Conservation (phyloP, 306 rosid species). For the Cicer judaicum region DNA sequence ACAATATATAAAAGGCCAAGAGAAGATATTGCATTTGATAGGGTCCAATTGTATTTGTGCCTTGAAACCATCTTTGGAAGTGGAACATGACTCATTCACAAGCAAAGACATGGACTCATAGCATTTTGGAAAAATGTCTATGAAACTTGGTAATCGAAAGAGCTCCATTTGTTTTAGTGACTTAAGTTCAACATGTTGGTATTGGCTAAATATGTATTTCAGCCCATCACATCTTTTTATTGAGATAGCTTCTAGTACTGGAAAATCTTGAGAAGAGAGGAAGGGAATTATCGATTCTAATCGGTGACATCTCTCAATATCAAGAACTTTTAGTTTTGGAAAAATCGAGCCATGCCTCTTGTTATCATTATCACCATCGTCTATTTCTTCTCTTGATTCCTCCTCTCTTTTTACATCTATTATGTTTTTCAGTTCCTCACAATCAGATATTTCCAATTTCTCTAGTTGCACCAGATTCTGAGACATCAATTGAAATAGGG, state of each 20-base stretch:
- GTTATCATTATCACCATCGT: not conserved
- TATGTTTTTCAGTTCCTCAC: not conserved
- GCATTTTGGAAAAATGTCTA: not conserved
- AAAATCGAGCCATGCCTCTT: not conserved
- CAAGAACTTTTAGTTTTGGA: not conserved
- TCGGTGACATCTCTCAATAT: not conserved
- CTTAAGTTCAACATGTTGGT: not conserved
- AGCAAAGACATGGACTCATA: not conserved
- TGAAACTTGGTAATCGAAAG: not conserved
- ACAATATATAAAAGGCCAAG: not conserved
- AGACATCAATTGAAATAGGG: not conserved
- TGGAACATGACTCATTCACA: not conserved
- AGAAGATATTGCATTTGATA: too few relatives aligned
- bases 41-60: not conserved
- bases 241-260: not conserved
- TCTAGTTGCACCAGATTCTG: not conserved
- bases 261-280: not conserved
- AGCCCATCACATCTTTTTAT: not conserved
- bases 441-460: not conserved
- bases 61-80: too few relatives aligned
- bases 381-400: too few relatives aligned
- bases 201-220: slow-evolving; percentile 20
- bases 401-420: not conserved
- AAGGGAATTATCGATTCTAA: not conserved
- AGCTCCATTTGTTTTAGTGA: not conserved